Evolutionary conservation across 805 yeast genomes (phyloP), one percentile per base, ranked within the genome.

Genomic region (Yarrowia deformans): DNA sequence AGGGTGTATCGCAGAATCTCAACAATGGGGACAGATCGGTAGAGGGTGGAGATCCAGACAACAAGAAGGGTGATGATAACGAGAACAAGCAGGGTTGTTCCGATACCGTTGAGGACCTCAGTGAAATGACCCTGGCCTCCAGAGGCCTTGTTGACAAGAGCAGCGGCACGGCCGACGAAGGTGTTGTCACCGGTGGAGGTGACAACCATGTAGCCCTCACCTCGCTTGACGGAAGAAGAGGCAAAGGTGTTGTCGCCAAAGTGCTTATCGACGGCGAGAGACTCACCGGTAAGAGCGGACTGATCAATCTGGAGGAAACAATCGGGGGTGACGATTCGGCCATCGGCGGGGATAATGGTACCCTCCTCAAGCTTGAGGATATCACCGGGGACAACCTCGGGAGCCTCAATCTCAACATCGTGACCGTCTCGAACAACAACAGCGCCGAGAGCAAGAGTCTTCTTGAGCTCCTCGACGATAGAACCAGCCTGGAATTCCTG

Each of bases 401-500:
- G 86, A 74, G 97, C 88, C 75, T 88, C 88, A 74, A 91, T 81
- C 83, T 91, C 97, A 75, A 85, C 81, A 72, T 89, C 79, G 72
- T 84, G 82, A 82, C 97, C 94, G 80, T 91, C 88, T 84, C 97
- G 88, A 78, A 93, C 83, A 75, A 91, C 93, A 73, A 84, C 82
- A 75, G 97, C 97, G 80, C 91, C 80, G 86, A 91, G 90, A 73
- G 97, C 97, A 77, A 93, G 84, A 77, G 97, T 91, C 84, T 93
- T 93, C 86, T 93, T 93, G 84, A 93, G 88, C 82, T 93, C 97
- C 70, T 92, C 97, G 75, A 93, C 97, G 85, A 93, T 93, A 72
- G 97, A 92, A 85, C 97, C 97, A 74, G 98, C 98, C 84, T 93
- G 97, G 90, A 84, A 93, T 83, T 93, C 98, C 85, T 93, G 98